phyloP scores from a whole-genome alignment of 441 rosid genomes.

The Populus hybrid region DNA sequence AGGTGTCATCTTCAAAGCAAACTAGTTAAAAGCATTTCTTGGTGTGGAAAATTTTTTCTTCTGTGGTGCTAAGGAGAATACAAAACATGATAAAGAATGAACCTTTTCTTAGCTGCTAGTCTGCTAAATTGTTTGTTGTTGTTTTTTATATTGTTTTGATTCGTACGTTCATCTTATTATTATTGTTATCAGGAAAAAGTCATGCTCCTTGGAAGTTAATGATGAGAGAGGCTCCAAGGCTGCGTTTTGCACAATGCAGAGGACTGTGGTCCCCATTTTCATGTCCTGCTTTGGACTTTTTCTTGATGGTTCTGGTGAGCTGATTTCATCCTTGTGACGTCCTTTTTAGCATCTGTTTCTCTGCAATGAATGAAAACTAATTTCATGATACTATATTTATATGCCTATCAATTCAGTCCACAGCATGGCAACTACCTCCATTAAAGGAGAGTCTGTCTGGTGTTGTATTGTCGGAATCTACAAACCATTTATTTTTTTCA shows the following conservation, averaged over 20 bases:
- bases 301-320: conserved; percentile 80
- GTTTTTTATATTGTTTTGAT: too few relatives aligned
- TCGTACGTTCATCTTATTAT: too few relatives aligned
- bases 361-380: neutral
- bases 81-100: neutral
- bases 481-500: too few relatives aligned
- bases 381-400: neutral
- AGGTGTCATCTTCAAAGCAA: neutral
- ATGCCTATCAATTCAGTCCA: too few relatives aligned
- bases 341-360: neutral
- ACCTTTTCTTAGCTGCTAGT: too few relatives aligned
- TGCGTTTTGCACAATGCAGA: conserved; percentile 97
- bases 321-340: conserved; percentile 7
- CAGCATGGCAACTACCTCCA: too few relatives aligned
- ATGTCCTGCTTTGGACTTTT: conserved; percentile 93
- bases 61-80: neutral
- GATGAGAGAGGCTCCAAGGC: too few relatives aligned
- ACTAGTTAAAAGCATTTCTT: too few relatives aligned
- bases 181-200: conserved; percentile 46
- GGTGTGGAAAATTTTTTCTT: neutral
- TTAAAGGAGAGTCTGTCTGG: too few relatives aligned
- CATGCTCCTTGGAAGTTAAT: too few relatives aligned
- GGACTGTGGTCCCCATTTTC: conserved; percentile 91
- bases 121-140: too few relatives aligned
- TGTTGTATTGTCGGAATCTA: too few relatives aligned